phyloP scores from a whole-genome alignment of 805 yeast species.

The Kuraishia ogatae region DNA sequence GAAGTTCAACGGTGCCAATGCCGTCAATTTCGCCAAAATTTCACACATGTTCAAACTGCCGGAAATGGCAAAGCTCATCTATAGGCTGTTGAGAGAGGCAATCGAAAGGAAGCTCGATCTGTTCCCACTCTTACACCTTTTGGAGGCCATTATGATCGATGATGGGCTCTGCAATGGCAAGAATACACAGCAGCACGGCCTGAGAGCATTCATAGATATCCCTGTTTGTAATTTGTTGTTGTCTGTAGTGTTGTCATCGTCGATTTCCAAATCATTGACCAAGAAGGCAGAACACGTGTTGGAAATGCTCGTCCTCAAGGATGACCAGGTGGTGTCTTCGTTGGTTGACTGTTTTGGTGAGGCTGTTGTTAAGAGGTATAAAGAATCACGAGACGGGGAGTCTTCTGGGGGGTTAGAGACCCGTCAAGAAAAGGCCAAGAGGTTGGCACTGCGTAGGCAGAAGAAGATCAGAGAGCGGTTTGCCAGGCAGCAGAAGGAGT shows the following conservation, averaged over 20 bases:
- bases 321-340: conserved; percentile 39
- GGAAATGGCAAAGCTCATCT: conserved; percentile 47
- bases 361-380: conserved; percentile 39
- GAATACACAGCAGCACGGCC: conserved; percentile 23
- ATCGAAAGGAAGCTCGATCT: conserved; percentile 42
- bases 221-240: conserved; percentile 52
- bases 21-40: conserved; percentile 29
- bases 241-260: conserved; percentile 36
- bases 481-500: conserved; percentile 41
- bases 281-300: conserved; percentile 51
- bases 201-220: conserved; percentile 32
- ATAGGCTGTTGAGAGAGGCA: conserved; percentile 47
- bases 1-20: conserved; percentile 19
- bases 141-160: conserved; percentile 50
- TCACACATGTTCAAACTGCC: conserved; percentile 43
- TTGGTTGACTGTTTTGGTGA: conserved; percentile 51
- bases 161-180: conserved; percentile 15
- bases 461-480: conserved; percentile 53
- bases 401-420: conserved; percentile 35
- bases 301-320: conserved; percentile 40
- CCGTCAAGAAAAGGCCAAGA: conserved; percentile 43
- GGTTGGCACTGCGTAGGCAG: conserved; percentile 55
- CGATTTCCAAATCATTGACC: conserved; percentile 37
- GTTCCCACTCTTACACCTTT: conserved; percentile 53
- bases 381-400: conserved; percentile 33